Percentiles rank a stretch among this genome's conserved stretches.
phyloP scores from a whole-genome alignment of 1,139 yeast species.

The Geotrichum bryndzae region DNA sequence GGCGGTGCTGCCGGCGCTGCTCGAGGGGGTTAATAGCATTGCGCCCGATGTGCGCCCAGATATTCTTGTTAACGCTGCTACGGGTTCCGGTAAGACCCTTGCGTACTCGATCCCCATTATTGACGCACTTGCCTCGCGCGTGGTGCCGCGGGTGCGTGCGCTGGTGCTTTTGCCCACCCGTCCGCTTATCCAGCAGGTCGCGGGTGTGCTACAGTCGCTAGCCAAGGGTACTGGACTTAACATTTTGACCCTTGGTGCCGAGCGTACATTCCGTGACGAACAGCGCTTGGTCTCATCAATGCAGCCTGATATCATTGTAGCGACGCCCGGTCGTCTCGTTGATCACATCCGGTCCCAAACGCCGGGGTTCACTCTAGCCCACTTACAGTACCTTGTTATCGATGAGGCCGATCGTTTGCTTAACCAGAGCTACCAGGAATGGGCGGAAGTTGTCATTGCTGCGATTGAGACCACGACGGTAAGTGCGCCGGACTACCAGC shows the following conservation, averaged over 20 bases:
- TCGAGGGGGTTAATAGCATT: conserved; percentile 44
- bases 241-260: conserved; percentile 55
- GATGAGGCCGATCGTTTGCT: conserved; percentile 94
- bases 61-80: conserved; percentile 82
- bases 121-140: conserved; percentile 55
- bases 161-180: conserved; percentile 83
- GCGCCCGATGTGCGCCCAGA: conserved; percentile 53
- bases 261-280: conserved; percentile 64
- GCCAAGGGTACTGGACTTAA: conserved; percentile 62
- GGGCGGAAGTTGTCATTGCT: conserved; percentile 68
- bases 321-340: conserved; percentile 92
- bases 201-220: conserved; percentile 52
- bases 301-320: conserved; percentile 72
- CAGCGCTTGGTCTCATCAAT: conserved; percentile 40
- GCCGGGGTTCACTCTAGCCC: conserved; percentile 37
- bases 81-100: conserved; percentile 95
- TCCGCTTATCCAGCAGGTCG: conserved; percentile 80
- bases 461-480: conserved; percentile 38
- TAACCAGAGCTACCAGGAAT: conserved; percentile 87
- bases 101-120: conserved; percentile 84
- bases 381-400: conserved; percentile 64
- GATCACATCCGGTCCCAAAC: conserved; percentile 58
- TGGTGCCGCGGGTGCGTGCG: conserved; percentile 71
- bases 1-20: conserved; percentile 53
- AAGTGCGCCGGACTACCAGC: conserved; percentile 1